Conservation (phyloP, 257 asterid genomes). For the Salvia miltiorrhiza region DNA sequence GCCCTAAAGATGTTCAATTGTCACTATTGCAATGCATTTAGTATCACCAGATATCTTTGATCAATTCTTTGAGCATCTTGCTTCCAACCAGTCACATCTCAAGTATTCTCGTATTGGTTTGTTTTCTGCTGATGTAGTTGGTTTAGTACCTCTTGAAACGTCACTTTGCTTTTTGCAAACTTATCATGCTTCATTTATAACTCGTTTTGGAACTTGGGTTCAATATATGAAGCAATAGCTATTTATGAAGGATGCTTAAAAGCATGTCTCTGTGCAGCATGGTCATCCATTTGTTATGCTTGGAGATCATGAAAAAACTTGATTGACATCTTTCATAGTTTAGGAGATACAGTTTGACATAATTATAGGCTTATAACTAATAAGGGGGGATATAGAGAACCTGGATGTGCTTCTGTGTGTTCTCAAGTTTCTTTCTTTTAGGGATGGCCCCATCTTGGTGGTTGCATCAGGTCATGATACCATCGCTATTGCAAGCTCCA, state of each 20-base stretch:
- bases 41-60: not conserved
- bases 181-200: not conserved
- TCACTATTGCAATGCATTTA: not conserved
- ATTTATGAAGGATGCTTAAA: not conserved
- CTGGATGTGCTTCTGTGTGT: constrained; percentile 3
- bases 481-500: constrained; percentile 57
- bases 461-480: constrained; percentile 92
- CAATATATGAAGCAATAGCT: not conserved
- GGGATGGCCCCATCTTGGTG: constrained; percentile 82
- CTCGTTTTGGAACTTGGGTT: constrained; percentile 5
- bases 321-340: not conserved
- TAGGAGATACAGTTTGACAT: not conserved
- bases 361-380: constrained; percentile 5
- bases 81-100: not conserved
- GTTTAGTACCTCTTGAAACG: not conserved
- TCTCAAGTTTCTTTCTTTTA: constrained; percentile 30
- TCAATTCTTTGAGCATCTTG: not conserved
- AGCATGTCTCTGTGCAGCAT: not conserved
- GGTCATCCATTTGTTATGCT: not conserved
- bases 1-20: not conserved
- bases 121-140: not conserved
- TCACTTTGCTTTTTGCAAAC: not conserved
- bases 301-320: not conserved
- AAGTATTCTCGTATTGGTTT: not conserved
- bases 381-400: not conserved